A percentile compares a stretch with the other conserved stretches of the same genome.
These are phyloP conservation scores for Apiospora malaysiana DNA, from an alignment of 2,329 filamentous ascomycete species.

Conservation along the genomic window DNA sequence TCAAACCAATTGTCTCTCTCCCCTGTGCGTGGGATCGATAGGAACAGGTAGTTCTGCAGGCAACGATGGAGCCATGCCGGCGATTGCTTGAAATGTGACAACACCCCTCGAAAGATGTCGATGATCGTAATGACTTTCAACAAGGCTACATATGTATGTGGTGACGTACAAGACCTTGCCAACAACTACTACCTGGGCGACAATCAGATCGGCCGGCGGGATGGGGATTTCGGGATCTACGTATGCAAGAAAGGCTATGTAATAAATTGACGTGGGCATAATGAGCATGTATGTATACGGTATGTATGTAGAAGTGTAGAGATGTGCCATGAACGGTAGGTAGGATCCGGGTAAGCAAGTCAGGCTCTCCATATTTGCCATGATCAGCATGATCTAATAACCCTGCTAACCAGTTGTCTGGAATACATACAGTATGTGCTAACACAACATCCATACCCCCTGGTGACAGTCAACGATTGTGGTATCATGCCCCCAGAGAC, in stretches of 20 bases:
- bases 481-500: neutral
- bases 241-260: constrained; percentile 2
- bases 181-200: neutral
- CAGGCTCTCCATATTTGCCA: constrained; percentile 10
- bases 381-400: constrained; percentile 19
- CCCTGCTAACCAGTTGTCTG: neutral
- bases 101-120: neutral
- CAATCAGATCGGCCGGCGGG: neutral
- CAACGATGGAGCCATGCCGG: neutral
- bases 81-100: constrained; percentile 4
- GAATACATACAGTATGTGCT: neutral
- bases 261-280: neutral
- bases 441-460: neutral
- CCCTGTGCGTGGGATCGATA: neutral
- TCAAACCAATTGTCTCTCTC: constrained; percentile 19
- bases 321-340: constrained; percentile 9
- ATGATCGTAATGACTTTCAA: neutral
- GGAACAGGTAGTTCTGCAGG: neutral
- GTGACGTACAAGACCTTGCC: neutral
- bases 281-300: neutral
- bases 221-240: constrained; percentile 18
- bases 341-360: constrained; percentile 18
- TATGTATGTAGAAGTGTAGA: neutral
- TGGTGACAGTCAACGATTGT: neutral
- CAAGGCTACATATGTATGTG: neutral